Evolutionary conservation across 75 land plant genomes (phyloP).

Genomic region (Cryptomeria japonica): DNA sequence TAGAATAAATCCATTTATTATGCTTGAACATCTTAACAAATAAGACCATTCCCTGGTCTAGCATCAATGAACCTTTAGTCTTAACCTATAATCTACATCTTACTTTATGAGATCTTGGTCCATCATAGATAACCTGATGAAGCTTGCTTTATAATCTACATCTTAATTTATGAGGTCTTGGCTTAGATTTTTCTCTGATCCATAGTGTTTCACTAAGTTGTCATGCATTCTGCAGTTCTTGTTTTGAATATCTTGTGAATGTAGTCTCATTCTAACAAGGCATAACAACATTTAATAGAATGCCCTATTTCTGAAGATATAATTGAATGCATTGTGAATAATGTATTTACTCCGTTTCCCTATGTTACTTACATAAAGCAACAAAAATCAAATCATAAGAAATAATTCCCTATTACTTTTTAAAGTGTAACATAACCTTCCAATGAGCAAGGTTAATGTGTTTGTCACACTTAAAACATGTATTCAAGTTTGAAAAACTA

Average conservation of each 20-base stretch:
- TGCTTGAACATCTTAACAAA: conserved; percentile 6
- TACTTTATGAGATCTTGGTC: not conserved
- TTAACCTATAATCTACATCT: not conserved
- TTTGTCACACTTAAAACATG: not conserved
- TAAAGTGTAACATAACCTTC: not conserved
- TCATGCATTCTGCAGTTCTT: not conserved
- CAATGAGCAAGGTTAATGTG: not conserved
- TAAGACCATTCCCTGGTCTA: not conserved
- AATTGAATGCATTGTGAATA: not conserved
- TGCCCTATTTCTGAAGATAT: not conserved
- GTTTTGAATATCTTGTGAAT: not conserved
- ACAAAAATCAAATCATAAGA: not conserved
- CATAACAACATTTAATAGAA: not conserved
- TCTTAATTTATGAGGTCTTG: not conserved
- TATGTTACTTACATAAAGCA: not conserved
- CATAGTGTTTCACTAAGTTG: not conserved
- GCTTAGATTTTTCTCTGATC: not conserved
- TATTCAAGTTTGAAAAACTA: not conserved
- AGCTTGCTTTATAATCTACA: not conserved
- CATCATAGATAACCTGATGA: not conserved
- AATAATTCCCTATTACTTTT: not conserved
- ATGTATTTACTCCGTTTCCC: not conserved
- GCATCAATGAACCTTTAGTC: not conserved
- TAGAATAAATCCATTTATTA: not conserved
- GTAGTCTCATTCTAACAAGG: not conserved